phyloP scores from a whole-genome alignment of 345 rosid genomes.

The Bruguiera gymnorhiza region DNA sequence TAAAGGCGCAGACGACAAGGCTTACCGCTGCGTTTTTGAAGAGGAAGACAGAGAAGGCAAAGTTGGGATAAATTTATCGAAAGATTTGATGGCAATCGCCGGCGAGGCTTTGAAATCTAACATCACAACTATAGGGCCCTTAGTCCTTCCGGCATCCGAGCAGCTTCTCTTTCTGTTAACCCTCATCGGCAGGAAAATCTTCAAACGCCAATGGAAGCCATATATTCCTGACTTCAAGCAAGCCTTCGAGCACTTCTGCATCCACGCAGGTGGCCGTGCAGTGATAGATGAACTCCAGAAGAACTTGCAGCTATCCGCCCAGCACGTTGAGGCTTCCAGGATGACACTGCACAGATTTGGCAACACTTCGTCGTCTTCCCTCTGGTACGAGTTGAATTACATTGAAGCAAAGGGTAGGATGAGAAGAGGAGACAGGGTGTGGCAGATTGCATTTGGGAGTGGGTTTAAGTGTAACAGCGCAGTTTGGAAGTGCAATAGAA shows the following conservation, averaged over 20 bases:
- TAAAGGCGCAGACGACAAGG: conserved; percentile 43
- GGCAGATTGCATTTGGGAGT: conserved; percentile 70
- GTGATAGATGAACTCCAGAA: conserved; percentile 49
- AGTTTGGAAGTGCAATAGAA: conserved; percentile 47
- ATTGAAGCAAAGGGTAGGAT: conserved; percentile 46
- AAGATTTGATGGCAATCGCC: conserved; percentile 45
- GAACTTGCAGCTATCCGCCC: conserved; percentile 40
- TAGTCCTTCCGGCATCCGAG: conserved; percentile 48
- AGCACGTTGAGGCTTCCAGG: conserved; percentile 54
- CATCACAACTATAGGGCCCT: conserved; percentile 44
- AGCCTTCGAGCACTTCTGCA: conserved; percentile 61
- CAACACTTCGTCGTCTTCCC: conserved; percentile 61
- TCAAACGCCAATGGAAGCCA: conserved; percentile 20
- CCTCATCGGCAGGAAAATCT: conserved; percentile 35
- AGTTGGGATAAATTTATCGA: conserved; percentile 46
- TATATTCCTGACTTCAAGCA: conserved; percentile 55
- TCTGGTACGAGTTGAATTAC: conserved; percentile 55
- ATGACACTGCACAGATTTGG: conserved; percentile 60
- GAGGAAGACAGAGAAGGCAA: conserved; percentile 49
- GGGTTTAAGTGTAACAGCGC: conserved; percentile 65
- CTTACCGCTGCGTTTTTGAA: conserved; percentile 51
- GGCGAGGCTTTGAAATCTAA: conserved; percentile 48
- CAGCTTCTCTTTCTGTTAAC: conserved; percentile 29
- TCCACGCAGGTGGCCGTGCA: conserved; percentile 63
- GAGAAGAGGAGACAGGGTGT: conserved; percentile 45